Conservation (phyloP, 2,329 filamentous ascomycete genomes). For the Trichophaea hybrida region DNA sequence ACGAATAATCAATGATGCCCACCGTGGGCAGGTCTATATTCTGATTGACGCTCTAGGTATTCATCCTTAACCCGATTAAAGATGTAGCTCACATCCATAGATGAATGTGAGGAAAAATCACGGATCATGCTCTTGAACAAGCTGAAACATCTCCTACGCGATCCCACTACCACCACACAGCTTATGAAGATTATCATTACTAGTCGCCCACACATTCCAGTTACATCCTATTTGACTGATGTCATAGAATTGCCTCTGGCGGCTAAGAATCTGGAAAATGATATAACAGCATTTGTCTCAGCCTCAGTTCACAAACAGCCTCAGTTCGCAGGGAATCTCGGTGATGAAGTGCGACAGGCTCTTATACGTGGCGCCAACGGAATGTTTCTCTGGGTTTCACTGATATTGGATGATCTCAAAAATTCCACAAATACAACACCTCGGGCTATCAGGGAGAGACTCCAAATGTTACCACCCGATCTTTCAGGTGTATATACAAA, state of each 20-base stretch:
- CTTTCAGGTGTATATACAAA: constrained; percentile 5
- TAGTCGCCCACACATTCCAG: constrained; percentile 4
- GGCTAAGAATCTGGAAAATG: constrained; percentile 2
- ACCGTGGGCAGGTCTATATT: background rate
- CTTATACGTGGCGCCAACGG: constrained; percentile 13
- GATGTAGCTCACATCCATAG: background rate
- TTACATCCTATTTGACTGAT: background rate
- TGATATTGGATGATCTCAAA: constrained; percentile 10
- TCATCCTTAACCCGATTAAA: background rate
- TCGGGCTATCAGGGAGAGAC: background rate
- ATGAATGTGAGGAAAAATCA: constrained; percentile 9
- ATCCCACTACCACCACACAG: background rate
- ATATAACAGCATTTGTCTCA: constrained; percentile 3
- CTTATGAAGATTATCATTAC: constrained; percentile 5
- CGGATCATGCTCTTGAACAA: constrained; percentile 1
- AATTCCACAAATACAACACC: constrained; percentile 1
- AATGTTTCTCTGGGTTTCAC: constrained; percentile 19
- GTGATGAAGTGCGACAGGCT: constrained; percentile 1
- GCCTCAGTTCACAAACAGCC: background rate
- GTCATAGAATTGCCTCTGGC: constrained; percentile 1
- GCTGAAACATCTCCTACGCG: background rate
- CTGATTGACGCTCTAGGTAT: constrained; percentile 7
- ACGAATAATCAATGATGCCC: background rate
- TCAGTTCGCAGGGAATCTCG: too few relatives aligned
- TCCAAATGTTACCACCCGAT: background rate